Base-by-base conservation (phyloP, 768 basidiomycete species). In the Pisolithus orientalis region DNA sequence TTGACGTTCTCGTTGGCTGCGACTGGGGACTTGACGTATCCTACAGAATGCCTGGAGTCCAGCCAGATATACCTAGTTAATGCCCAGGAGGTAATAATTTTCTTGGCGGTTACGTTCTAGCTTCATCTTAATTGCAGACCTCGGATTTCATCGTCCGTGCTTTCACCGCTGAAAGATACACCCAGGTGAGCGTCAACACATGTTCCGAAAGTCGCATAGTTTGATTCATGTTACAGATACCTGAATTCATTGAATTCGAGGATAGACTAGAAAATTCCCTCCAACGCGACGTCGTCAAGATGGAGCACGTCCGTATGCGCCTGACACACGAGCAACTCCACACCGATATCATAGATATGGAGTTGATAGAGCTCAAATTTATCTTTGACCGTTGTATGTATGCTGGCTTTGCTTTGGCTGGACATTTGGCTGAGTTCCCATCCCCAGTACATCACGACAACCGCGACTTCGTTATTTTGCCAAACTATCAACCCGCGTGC, bases 231-330 rank as follows among this genome's bases (percentile, higher is more conserved):
- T 25, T 2, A 10, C 57, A 94, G 84, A 87, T 94, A 50, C 83
- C 87, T 17, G 88, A 94, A 62, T 93, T 95, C 61, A 82, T 90
- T 51, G 67, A 70, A 6, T 93, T 94, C 53, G 87, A 94, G 63
- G 83, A 87, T 47, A 77, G 80, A 38, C 71, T 95, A 8, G 88
- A 92, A 54, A 87, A 85, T 64, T 94, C 92, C 5, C 75, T 94
- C 8, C 88, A 93, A 65, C 79, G 90, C 25, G 90, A 93, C 56
- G 75, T 87, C 14, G 77, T 87, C 57, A 87, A 89, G 63, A 70
- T 94, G 57, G 92, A 95, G 64, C 83, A 92, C 61, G 78, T 92
- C 34, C 80, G 91, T 50, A 91, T 93, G 85, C 82, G 87, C 17
- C 70, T 92, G 11, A 72, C 84, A 1, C 86, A 90, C 49, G 92